Evolutionary conservation across 2,329 filamentous ascomycete genomes (phyloP).

Genomic region (Mycosphaerella sp.): DNA sequence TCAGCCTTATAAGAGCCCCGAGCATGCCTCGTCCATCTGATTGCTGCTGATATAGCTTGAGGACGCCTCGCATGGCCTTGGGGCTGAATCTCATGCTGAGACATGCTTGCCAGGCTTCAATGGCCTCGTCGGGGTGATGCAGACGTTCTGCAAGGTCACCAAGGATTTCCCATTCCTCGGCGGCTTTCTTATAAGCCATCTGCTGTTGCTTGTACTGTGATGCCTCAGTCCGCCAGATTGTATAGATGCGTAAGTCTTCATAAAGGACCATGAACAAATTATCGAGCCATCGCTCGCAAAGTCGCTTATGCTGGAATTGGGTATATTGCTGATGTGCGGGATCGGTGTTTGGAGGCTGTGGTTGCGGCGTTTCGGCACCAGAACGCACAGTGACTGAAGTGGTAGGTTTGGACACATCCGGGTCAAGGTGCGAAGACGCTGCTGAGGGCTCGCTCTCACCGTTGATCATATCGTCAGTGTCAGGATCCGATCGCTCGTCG

Average conservation of each 20-base stretch:
- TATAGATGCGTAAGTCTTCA: conserved; percentile 95
- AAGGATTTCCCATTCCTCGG: conserved; percentile 97
- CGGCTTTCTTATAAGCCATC: conserved; percentile 91
- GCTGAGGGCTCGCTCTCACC: conserved; percentile 28
- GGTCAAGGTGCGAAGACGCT: conserved; percentile 29
- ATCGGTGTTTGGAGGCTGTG: conserved; percentile 39
- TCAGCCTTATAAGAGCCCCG: conserved; percentile 77
- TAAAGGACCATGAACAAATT: conserved; percentile 99
- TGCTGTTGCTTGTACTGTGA: conserved; percentile 90
- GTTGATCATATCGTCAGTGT: conserved; percentile 32
- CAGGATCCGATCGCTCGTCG: conserved; percentile 31
- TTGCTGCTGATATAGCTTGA: conserved; percentile 69
- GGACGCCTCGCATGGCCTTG: conserved; percentile 79
- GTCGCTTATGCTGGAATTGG: conserved; percentile 90
- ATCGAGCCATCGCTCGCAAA: conserved; percentile 96
- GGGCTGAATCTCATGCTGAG: conserved; percentile 84
- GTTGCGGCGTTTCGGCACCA: conserved; percentile 29
- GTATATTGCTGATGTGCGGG: conserved; percentile 69
- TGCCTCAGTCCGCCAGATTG: conserved; percentile 98
- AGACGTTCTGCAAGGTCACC: conserved; percentile 87
- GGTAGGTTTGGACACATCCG: conserved; percentile 34
- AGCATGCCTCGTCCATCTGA: conserved; percentile 77
- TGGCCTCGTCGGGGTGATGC: conserved; percentile 83
- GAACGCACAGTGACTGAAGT: conserved; percentile 32
- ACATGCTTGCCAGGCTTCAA: conserved; percentile 88